Evolutionary conservation across 176 grass and related monocot species (phyloP), one percentile per base, ranked within the genome.

Genomic region (Coix lacrymajobi): DNA sequence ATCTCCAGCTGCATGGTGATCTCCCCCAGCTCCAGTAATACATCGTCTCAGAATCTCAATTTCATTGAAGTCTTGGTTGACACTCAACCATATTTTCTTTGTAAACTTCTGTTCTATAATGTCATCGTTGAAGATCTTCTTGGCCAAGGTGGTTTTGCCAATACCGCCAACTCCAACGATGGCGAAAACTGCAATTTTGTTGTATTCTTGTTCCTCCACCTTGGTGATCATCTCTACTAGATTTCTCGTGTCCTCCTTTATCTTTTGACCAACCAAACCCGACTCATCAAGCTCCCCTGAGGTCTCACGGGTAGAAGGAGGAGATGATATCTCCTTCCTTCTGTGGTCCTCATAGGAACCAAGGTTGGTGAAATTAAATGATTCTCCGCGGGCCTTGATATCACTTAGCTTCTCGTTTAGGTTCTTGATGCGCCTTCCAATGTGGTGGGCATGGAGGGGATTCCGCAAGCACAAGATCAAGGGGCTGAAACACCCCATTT

Each of bases 91-190:
- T n/a, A 78, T 70, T 66, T 8, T 24, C 16, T 62, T 29, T 9
- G 28, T 14, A 22, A 86, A 86, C 4, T 79, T 28, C 6, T 60
- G 8, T 30, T 69, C 11, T 6, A 86, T 41, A 22, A n/a, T 71
- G 7, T 63, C 22, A 40, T 71, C 11, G 41, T 69, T 46, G 15
- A 58, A 79, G 3, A 85, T 67, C 63, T 79, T 85, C 37, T 60
- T 54, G 0, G 83, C 75, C 3, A 86, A 32, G 36, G 83, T 86
- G 39, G 75, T 86, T 33, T 86, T 86, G 17, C 83, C 83, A 3
- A 79, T 79, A 2, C 83, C 83, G 1, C 75, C 61, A 10, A 71
- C 68, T 54, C 62, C 83, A 6, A 40, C 65, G 16, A 86, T 81
- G 11, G 84, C 63, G 43, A 79, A 32, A 33, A 72, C 31, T 11